Conservation (phyloP, 1,139 yeast species). For the Hyphopichia khmerensis region DNA sequence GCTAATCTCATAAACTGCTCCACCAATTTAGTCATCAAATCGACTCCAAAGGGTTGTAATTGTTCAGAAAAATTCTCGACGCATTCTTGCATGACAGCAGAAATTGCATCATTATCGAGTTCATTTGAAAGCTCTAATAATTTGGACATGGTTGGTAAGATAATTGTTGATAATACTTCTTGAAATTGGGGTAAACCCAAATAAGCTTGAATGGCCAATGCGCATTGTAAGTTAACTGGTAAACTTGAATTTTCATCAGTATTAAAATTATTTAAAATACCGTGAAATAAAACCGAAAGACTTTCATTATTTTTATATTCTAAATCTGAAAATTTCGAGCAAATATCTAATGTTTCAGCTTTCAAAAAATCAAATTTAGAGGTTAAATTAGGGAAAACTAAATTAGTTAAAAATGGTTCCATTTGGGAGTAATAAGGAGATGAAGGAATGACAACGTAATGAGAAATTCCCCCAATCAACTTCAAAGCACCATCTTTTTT, state of each 20-base stretch:
- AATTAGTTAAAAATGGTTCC: slow-evolving; percentile 63
- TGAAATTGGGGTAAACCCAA: slow-evolving; percentile 64
- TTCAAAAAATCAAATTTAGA: slow-evolving; percentile 71
- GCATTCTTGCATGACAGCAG: slow-evolving; percentile 93
- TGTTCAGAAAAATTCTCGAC: slow-evolving; percentile 88
- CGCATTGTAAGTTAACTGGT: slow-evolving; percentile 83
- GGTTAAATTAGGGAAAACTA: slow-evolving; percentile 71
- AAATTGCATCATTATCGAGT: slow-evolving; percentile 82
- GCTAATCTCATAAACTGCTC: slow-evolving; percentile 79
- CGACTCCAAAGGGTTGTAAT: slow-evolving; percentile 90
- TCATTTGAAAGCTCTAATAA: slow-evolving; percentile 73
- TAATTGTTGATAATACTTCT: slow-evolving; percentile 62
- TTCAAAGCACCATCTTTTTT: slow-evolving; percentile 80
- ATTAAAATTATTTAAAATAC: slow-evolving; percentile 61
- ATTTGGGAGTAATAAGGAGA: slow-evolving; percentile 65
- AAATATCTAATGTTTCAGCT: slow-evolving; percentile 81
- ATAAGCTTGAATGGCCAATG: slow-evolving; percentile 82
- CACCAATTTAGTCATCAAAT: slow-evolving; percentile 74
- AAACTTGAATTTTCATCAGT: slow-evolving; percentile 47
- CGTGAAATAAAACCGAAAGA: slow-evolving; percentile 59
- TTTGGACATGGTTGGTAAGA: slow-evolving; percentile 81
- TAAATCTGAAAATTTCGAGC: slow-evolving; percentile 68
- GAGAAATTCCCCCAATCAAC: slow-evolving; percentile 71
- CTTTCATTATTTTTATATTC: slow-evolving; percentile 51
- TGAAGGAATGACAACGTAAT: slow-evolving; percentile 50